These are phyloP conservation scores for Tuber brumale DNA, from an alignment of 495 filamentous ascomycete species.

Conservation along the genomic window DNA sequence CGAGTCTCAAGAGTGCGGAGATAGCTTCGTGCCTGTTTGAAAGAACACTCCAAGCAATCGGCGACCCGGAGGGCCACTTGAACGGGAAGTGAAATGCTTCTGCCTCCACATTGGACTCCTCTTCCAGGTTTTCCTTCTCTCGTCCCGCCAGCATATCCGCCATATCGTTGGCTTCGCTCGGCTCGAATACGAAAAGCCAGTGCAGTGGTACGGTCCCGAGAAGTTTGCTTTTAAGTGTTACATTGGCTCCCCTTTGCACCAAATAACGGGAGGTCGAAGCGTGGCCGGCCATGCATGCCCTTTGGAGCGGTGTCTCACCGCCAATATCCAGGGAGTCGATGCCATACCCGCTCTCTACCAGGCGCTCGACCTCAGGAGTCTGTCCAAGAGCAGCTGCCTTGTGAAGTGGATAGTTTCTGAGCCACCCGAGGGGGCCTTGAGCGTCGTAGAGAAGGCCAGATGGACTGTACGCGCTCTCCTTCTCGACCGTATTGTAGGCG, in stretches of 20 bases:
- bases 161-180: slow-evolving; percentile 13
- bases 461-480: neutral
- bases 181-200: slow-evolving; percentile 27
- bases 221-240: slow-evolving; percentile 12
- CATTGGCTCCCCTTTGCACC: slow-evolving; percentile 14
- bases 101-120: slow-evolving; percentile 14
- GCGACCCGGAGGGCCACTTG: slow-evolving; percentile 24
- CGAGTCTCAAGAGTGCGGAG: slow-evolving; percentile 5
- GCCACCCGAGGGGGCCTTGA: slow-evolving; percentile 5
- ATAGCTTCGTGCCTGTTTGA: slow-evolving; percentile 13
- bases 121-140: slow-evolving; percentile 6
- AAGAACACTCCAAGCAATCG: slow-evolving; percentile 23
- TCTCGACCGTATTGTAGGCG: neutral
- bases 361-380: neutral
- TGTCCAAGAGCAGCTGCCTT: slow-evolving; percentile 9
- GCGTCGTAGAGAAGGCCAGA: slow-evolving; percentile 11
- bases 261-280: slow-evolving; percentile 10
- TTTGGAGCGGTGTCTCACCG: slow-evolving; percentile 20
- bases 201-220: slow-evolving; percentile 11
- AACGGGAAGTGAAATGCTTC: slow-evolving; percentile 20
- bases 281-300: slow-evolving; percentile 20
- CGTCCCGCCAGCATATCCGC: slow-evolving; percentile 14
- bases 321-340: slow-evolving; percentile 15
- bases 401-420: slow-evolving; percentile 17
- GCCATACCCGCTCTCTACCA: neutral